These are phyloP conservation scores for Ambrosiella beaveri DNA, from an alignment of 2,329 filamentous ascomycete species.

Conservation along the genomic window DNA sequence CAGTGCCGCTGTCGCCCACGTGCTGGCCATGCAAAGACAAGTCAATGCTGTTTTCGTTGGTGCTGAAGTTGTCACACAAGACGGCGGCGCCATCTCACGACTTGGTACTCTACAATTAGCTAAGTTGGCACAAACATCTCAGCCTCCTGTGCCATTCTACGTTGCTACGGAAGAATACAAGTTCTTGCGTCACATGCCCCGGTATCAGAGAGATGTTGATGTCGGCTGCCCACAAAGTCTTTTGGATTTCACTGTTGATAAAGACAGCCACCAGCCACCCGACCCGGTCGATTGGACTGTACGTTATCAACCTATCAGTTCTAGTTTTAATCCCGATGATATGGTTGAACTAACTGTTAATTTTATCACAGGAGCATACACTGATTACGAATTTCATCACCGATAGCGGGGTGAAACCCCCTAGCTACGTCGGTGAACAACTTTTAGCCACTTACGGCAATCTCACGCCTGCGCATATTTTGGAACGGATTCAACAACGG, in stretches of 20 bases:
- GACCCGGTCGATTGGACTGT: conserved; percentile 57
- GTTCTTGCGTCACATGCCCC: conserved; percentile 62
- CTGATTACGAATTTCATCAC: conserved; percentile 59
- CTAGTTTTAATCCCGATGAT: neutral
- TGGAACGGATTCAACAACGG: conserved; percentile 14
- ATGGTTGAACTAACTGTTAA: conserved; percentile 16
- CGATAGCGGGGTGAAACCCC: conserved; percentile 54
- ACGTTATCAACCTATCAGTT: conserved; percentile 17
- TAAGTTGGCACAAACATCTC: conserved; percentile 49
- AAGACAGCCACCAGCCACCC: conserved; percentile 26
- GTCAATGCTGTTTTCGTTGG: conserved; percentile 53
- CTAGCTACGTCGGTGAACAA: conserved; percentile 52
- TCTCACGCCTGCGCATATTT: conserved; percentile 16
- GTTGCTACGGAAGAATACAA: conserved; percentile 94
- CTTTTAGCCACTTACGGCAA: conserved; percentile 45
- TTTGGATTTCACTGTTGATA: conserved; percentile 50
- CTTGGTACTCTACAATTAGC: conserved; percentile 80
- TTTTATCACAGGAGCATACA: conserved; percentile 8
- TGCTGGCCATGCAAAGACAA: conserved; percentile 36
- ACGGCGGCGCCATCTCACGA: conserved; percentile 79
- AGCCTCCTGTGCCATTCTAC: conserved; percentile 54
- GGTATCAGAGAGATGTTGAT: conserved; percentile 51
- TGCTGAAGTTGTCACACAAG: conserved; percentile 79
- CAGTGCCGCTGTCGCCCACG: conserved; percentile 57
- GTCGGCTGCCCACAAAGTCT: conserved; percentile 63